phyloP scores from a whole-genome alignment of 768 basidiomycete species.

The Asterophora lycoperdoides region DNA sequence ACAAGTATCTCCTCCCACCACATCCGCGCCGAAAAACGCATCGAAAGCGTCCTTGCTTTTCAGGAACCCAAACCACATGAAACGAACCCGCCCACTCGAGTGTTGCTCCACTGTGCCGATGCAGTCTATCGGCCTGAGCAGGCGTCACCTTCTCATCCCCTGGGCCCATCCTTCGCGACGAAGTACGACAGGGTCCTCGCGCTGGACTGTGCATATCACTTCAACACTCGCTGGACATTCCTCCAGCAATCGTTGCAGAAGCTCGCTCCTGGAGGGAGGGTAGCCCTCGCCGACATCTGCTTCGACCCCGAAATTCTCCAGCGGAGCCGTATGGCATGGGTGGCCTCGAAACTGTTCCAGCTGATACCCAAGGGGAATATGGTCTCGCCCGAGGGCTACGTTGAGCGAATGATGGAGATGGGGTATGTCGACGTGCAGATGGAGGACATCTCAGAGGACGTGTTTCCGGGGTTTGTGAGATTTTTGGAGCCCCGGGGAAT shows the following conservation, averaged over 20 bases:
- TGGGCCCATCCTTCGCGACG: conserved; percentile 30
- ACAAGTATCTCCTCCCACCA: conserved; percentile 51
- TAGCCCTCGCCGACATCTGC: conserved; percentile 62
- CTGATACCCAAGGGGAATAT: conserved; percentile 49
- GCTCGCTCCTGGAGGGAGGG: conserved; percentile 44
- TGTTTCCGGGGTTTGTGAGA: conserved; percentile 52
- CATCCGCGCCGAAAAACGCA: conserved; percentile 39
- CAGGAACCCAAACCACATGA: background rate
- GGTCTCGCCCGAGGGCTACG: conserved; percentile 42
- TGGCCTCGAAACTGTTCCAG: conserved; percentile 29
- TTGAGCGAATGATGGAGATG: conserved; percentile 36
- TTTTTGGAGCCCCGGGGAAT: conserved; percentile 44
- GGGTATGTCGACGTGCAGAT: conserved; percentile 52
- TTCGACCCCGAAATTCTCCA: conserved; percentile 33
- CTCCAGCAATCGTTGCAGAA: conserved; percentile 45
- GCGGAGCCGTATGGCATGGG: conserved; percentile 19
- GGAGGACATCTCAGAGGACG: conserved; percentile 52
- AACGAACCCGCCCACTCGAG: conserved; percentile 21
- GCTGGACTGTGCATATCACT: conserved; percentile 70
- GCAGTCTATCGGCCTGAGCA: conserved; percentile 37
- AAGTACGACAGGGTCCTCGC: conserved; percentile 51
- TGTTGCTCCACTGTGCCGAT: conserved; percentile 44
- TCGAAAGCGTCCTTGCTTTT: conserved; percentile 26
- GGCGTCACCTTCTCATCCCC: conserved; percentile 35
- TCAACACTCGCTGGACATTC: conserved; percentile 47